Percentiles rank a stretch among this genome's conserved stretches.
Conservation (phyloP, 257 asterid genomes). For the Plantago major region DNA sequence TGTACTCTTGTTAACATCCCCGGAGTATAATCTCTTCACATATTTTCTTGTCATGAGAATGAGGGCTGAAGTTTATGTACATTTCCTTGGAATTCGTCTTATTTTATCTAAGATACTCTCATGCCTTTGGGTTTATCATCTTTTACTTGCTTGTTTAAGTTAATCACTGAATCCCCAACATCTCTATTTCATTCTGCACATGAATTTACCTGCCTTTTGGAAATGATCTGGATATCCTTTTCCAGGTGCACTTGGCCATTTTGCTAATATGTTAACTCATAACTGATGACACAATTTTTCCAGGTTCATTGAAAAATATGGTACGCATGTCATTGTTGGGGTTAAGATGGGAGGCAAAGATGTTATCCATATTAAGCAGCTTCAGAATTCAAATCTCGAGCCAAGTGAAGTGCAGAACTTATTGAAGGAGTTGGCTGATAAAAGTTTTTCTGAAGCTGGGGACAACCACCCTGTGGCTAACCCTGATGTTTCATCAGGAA, state of each 20-base stretch:
- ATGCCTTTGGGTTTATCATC: no score
- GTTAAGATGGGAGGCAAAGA: conserved; percentile 99
- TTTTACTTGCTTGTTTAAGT: no score
- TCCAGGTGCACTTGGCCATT: background rate
- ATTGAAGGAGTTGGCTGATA: conserved; percentile 80
- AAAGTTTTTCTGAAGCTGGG: conserved; percentile 53
- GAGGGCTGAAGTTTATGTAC: no score
- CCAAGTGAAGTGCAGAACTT: conserved; percentile 75
- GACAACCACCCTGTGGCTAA: conserved; percentile 28
- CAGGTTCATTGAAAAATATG: conserved; percentile 94
- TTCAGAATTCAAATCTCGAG: conserved; percentile 66
- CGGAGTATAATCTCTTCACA: background rate
- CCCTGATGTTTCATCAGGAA: conserved; percentile 33
- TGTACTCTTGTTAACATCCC: no score
- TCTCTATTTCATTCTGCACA: conserved; percentile 1
- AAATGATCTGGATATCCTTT: background rate
- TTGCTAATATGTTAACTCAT: background rate
- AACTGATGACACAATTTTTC: conserved; percentile 25
- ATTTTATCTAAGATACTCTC: no score
- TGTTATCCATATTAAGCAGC: conserved; percentile 89
- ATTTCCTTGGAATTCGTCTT: no score
- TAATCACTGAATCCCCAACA: no score
- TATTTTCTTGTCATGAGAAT: no score
- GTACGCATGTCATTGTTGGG: conserved; percentile 88
- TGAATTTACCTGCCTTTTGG: background rate